Conservation (phyloP, 108 stramenopile species). For the Nitzschia sp. region DNA sequence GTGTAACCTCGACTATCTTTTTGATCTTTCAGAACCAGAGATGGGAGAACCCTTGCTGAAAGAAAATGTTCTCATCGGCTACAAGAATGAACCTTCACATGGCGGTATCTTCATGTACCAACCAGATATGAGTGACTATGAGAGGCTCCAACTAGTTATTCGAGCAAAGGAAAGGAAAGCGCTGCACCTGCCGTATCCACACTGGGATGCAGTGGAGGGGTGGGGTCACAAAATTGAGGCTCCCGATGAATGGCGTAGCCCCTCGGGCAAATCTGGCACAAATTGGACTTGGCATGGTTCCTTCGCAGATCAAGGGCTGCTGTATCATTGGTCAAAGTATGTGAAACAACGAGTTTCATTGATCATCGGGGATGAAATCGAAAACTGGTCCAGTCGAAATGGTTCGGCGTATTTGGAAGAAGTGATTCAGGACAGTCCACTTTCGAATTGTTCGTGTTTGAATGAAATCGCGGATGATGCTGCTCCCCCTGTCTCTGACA, state of each 20-base stretch:
- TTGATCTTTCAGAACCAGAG: conserved; percentile 7
- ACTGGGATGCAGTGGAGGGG: conserved; percentile 5
- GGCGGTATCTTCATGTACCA: background rate
- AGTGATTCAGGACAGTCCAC: too few species aligned
- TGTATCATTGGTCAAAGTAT: conserved; percentile 46
- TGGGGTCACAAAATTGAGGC: conserved; percentile 14
- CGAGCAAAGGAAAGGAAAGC: background rate
- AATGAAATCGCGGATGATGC: too few species aligned
- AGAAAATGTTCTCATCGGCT: background rate
- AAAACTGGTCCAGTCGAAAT: conserved; percentile 3
- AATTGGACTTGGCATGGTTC: conserved; percentile 42
- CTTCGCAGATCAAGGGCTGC: conserved; percentile 53
- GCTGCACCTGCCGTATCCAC: background rate
- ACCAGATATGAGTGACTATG: background rate
- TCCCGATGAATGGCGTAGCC: background rate
- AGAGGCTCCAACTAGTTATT: background rate
- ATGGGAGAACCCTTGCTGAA: background rate
- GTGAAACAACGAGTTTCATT: conserved; percentile 12
- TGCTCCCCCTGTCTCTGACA: too few species aligned
- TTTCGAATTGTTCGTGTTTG: too few species aligned
- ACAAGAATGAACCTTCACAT: conserved; percentile 3
- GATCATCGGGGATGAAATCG: conserved; percentile 6
- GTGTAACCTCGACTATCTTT: conserved; percentile 55
- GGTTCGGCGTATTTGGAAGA: too few species aligned
- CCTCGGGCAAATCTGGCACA: background rate